Evolutionary conservation across 2,329 filamentous ascomycete species (phyloP).

Genomic region (Lachnellula willkommii): DNA sequence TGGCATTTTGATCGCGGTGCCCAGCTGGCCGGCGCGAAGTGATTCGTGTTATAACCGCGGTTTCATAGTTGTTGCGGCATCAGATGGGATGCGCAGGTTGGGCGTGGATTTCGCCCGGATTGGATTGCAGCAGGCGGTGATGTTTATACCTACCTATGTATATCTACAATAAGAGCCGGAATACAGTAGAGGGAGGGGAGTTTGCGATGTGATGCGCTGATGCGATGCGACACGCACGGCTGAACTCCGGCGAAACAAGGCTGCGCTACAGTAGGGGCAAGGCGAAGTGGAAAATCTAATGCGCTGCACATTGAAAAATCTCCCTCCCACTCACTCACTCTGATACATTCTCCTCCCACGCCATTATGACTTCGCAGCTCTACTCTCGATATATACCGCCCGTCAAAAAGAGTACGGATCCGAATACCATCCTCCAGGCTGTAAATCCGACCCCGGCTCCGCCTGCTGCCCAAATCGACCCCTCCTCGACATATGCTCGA

Average conservation of each 20-base stretch:
- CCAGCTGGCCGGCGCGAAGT: neutral
- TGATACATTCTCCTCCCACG: neutral
- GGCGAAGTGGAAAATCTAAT: too few relatives aligned
- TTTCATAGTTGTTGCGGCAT: neutral
- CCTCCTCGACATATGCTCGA: slow-evolving; percentile 28
- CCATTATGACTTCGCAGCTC: slow-evolving; percentile 24
- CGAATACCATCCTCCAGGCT: neutral
- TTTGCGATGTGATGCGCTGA: too few relatives aligned
- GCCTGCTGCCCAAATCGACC: slow-evolving; percentile 22
- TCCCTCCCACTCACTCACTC: neutral
- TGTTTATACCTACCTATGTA: too few relatives aligned
- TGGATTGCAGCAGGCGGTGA: too few relatives aligned
- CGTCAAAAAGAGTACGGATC: slow-evolving; percentile 19
- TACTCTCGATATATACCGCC: slow-evolving; percentile 30
- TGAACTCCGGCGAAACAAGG: too few relatives aligned
- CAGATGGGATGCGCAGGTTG: neutral
- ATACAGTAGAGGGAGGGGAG: too few relatives aligned
- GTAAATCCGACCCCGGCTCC: slow-evolving; percentile 4
- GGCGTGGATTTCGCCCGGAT: neutral
- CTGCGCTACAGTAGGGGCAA: too few relatives aligned
- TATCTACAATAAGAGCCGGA: too few relatives aligned
- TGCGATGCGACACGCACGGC: too few relatives aligned
- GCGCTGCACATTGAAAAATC: slow-evolving; percentile 8
- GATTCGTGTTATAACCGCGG: neutral
- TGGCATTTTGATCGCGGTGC: slow-evolving; percentile 27